Conservation (phyloP, 1,139 yeast species). For the Zygosaccharomyces sapae region DNA sequence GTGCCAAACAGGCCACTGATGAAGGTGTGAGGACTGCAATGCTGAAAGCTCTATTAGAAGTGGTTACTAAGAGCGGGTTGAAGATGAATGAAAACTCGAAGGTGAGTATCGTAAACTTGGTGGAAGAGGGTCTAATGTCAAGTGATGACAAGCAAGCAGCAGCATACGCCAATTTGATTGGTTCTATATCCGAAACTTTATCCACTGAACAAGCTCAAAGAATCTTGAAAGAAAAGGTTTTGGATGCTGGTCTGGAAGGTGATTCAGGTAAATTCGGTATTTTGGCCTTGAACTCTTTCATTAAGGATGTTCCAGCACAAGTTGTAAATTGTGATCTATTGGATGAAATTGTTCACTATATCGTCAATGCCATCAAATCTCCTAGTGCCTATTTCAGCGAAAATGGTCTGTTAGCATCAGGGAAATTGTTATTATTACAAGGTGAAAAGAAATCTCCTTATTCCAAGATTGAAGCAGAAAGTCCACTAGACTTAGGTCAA, state of each 20-base stretch:
- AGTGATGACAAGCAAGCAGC: conserved; percentile 59
- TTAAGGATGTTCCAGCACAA: conserved; percentile 68
- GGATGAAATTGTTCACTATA: conserved; percentile 46
- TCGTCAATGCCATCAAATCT: conserved; percentile 47
- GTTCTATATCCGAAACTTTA: conserved; percentile 68
- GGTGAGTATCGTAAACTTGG: conserved; percentile 62
- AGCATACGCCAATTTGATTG: conserved; percentile 74
- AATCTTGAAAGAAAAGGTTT: conserved; percentile 59
- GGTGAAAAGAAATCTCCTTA: conserved; percentile 44
- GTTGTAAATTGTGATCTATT: conserved; percentile 51
- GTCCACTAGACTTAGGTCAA: conserved; percentile 39
- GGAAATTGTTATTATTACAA: conserved; percentile 63
- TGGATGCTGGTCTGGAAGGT: conserved; percentile 39
- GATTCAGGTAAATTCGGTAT: conserved; percentile 57
- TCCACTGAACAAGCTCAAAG: conserved; percentile 60
- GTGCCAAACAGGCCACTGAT: conserved; percentile 58
- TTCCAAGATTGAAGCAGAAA: conserved; percentile 27
- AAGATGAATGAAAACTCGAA: conserved; percentile 74
- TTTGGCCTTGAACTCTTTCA: conserved; percentile 71
- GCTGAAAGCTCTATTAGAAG: conserved; percentile 81
- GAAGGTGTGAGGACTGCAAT: conserved; percentile 78
- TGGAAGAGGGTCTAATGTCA: conserved; percentile 63
- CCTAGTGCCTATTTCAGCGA: conserved; percentile 59
- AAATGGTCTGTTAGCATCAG: conserved; percentile 76
- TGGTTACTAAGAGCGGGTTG: conserved; percentile 73